Evolutionary conservation across 2,329 filamentous ascomycete species (phyloP).

Genomic region (Fusarium drepaniforme): DNA sequence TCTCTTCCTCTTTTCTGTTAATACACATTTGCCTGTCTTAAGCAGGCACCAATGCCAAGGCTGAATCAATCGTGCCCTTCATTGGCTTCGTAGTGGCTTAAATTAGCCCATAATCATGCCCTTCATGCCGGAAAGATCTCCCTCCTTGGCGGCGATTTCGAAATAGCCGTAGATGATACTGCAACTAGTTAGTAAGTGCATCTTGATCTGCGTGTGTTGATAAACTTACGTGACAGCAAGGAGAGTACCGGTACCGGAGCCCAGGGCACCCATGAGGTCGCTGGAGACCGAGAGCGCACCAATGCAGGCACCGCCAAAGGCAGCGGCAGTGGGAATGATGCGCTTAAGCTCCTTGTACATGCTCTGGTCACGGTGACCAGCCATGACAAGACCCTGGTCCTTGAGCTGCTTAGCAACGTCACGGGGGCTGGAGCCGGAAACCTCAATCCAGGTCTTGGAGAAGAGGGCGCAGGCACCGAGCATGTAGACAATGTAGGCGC

Average conservation of each 20-base stretch:
- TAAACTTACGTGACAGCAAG: slow-evolving; percentile 94
- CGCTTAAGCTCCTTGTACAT: slow-evolving; percentile 99
- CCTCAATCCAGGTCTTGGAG: slow-evolving; percentile 99
- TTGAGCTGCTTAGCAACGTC: slow-evolving; percentile 99
- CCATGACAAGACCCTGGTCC: slow-evolving; percentile 99
- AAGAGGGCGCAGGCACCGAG: slow-evolving; percentile 97
- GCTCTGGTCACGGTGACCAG: slow-evolving; percentile 98
- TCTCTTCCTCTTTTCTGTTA: slow-evolving; percentile 45
- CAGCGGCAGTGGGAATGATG: slow-evolving; percentile 97
- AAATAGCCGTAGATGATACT: slow-evolving; percentile 99
- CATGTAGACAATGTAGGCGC: slow-evolving; percentile 97
- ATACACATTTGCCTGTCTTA: slow-evolving; percentile 40
- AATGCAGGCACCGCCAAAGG: slow-evolving; percentile 99
- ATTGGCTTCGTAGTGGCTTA: slow-evolving; percentile 28
- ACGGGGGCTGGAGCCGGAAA: slow-evolving; percentile 95
- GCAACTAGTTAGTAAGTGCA: slow-evolving; percentile 47
- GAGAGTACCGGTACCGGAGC: slow-evolving; percentile 96
- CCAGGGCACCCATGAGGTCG: slow-evolving; percentile 94
- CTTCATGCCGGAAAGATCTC: slow-evolving; percentile 88
- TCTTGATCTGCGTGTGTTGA: neutral
- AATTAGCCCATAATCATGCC: slow-evolving; percentile 78
- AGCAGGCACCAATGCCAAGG: slow-evolving; percentile 32
- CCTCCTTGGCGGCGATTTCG: slow-evolving; percentile 98
- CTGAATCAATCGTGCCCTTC: slow-evolving; percentile 36
- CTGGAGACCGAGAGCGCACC: slow-evolving; percentile 95